Base-by-base conservation (phyloP, 139 green algal species). In the Tetradesmus lagerheimii region DNA sequence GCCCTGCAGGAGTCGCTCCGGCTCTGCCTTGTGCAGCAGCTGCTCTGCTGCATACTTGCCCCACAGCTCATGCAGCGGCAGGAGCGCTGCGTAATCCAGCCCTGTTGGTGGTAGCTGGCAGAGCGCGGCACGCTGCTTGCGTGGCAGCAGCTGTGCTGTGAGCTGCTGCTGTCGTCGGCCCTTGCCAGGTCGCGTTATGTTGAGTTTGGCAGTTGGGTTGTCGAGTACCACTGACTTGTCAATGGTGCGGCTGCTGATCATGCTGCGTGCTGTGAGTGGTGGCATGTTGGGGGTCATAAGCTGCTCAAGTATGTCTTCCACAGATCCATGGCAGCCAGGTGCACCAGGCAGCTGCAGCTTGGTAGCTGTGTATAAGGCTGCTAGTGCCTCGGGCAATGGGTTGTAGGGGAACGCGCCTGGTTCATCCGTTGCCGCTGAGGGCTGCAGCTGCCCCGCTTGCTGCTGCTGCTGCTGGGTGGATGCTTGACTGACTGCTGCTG, bases 161-260 rank as follows among this genome's bases (percentile, higher is more conserved):
- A 89, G 71, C 71, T 35, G 85, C 71, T 35, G 85, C 41, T 80
- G 71, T n/a, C 74, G 71, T 23, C 74, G 35, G 43, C 45, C 71
- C 20, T 84, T 91, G 64, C 62, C 64, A 39, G 83, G 83, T 27
- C 41, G 29, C 23, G 57, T 80, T 1, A 71, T 77, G 1, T 81
- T 87, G 25, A 93, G 39, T 8, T 45, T 35, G 1, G 76, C 91
- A 1, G 35, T 90, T 3, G 91, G 91, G 83, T 93, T 93, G 76
- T 91, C 87, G 83, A 93, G 87, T 23, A 91, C 38, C 23, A 93
- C 83, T 3, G 45, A 38, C 39, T 88, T 80, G 71, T 90, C 87
- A 14, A 41, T 20, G 4, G 88, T 89, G 23, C 87, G 75, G 50
- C 76, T 80, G 5, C 29, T 34, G 35, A 93, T 81, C 34, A 89